Base-by-base conservation (phyloP, 2,329 filamentous ascomycete genomes). In the Beauveria varroae region DNA sequence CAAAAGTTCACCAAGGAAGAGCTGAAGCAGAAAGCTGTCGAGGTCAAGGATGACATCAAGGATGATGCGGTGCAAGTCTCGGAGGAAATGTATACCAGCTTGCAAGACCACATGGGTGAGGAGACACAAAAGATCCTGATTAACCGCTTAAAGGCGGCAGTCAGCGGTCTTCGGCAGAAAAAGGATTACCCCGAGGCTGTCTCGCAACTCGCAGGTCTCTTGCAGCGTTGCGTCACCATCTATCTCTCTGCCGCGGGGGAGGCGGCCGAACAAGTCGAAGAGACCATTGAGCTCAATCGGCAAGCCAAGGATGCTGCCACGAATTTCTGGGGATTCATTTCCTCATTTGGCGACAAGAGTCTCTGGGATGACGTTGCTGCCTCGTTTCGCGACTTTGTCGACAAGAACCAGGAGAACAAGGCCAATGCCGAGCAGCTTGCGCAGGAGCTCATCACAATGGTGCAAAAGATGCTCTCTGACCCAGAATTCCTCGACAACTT, bases 121-220 rank as follows among this genome's bases (percentile, higher is more conserved):
- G 85, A 89, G 4, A 88, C 96, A 68, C 86, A 85, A 61, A 82
- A 90, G 46, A 86, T 89, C 0, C 75, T 98, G 61, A 69, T 93
- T 6, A 81, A 86, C 66, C 86, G 93, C 6, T 77, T 98, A 55
- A 93, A 93, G 73, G 80, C 88, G 67, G 86, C 88, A 0, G 86
- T 98, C 3, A 67, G 84, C 16, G 90, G 89, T 44, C 81, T 98
- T 16, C 82, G 90, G 8, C 82, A 90, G 68, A 86, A 89, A 57
- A 84, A 82, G 8, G 91, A 96, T 71, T 98, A 98, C 71, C 86
- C 88, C 0, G 86, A 93, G 53, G 96, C 93, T 0, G 91, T 96
- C 0, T 91, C 90, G 1, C 91, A 87, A 0, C 74, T 98, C 37
- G 85, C 89, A 0, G 75, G 86, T 8, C 79, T 98, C 6, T 80